These are phyloP conservation scores for Kalanchoe fedtschenkoi DNA, from an alignment of 164 flowering plant species.

Conservation along the genomic window DNA sequence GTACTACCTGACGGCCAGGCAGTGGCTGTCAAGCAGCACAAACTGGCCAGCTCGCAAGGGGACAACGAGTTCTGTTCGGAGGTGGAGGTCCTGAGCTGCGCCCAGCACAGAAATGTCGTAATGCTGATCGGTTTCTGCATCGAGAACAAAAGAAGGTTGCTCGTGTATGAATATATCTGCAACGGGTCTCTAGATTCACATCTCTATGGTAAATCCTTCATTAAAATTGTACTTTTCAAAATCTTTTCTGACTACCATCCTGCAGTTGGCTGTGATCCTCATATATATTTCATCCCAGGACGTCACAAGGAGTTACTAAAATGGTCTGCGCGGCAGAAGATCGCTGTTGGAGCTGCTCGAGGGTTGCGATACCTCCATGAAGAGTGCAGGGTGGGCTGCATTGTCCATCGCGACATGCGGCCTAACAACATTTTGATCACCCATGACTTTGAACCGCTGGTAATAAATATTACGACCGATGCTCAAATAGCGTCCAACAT, in stretches of 20 bases:
- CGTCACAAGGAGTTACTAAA: constrained; percentile 28
- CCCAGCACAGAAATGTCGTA: constrained; percentile 55
- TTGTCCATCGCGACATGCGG: constrained; percentile 64
- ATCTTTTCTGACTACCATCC: neutral
- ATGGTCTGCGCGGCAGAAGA: constrained; percentile 55
- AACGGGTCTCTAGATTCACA: constrained; percentile 51
- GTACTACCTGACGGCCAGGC: constrained; percentile 52
- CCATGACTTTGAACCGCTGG: constrained; percentile 62
- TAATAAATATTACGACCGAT: constrained; percentile 7
- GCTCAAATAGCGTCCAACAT: neutral
- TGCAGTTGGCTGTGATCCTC: neutral
- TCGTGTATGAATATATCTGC: constrained; percentile 53
- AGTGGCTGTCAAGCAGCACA: constrained; percentile 62
- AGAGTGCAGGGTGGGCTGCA: constrained; percentile 72
- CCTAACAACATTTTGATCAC: constrained; percentile 64
- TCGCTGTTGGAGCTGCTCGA: constrained; percentile 64
- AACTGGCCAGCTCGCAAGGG: constrained; percentile 56
- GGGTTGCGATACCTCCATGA: constrained; percentile 62
- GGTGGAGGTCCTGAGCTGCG: constrained; percentile 58
- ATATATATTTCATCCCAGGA: constrained; percentile 22
- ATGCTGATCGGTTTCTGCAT: constrained; percentile 53
- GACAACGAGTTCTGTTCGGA: constrained; percentile 59
- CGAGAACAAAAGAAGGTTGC: constrained; percentile 37
- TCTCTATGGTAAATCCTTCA: constrained; percentile 32
- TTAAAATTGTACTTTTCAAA: neutral